Percentiles rank a stretch among this genome's conserved stretches.
phyloP scores from a whole-genome alignment of 805 yeast species.

The Limtongia smithiae region DNA sequence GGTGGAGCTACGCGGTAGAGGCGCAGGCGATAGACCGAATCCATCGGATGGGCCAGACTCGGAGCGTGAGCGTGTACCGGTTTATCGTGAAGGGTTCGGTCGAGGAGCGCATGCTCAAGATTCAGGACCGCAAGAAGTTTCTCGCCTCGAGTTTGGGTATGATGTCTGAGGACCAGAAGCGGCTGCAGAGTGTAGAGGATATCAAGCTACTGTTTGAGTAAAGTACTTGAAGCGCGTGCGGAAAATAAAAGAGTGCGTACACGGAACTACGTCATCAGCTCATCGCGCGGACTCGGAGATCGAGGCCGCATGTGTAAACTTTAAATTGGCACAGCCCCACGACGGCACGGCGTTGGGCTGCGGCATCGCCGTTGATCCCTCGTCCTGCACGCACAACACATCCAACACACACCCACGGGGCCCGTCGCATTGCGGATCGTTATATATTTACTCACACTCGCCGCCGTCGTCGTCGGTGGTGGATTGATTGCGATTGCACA shows the following conservation, averaged over 20 bases:
- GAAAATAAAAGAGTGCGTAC: background rate
- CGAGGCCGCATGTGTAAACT: too few relatives aligned
- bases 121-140: constrained; percentile 70
- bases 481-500: too few relatives aligned
- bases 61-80: constrained; percentile 65
- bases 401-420: too few relatives aligned
- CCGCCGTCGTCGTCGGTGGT: too few relatives aligned
- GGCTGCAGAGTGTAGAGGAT: constrained; percentile 38
- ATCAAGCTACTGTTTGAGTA: constrained; percentile 37
- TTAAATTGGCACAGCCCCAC: too few relatives aligned
- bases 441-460: too few relatives aligned
- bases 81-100: constrained; percentile 80
- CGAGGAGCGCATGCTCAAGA: constrained; percentile 81
- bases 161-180: constrained; percentile 38
- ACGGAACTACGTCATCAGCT: too few relatives aligned
- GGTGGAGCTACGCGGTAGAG: constrained; percentile 82
- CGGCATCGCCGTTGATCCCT: too few relatives aligned
- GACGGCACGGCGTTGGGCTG: too few relatives aligned
- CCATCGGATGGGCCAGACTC: constrained; percentile 82
- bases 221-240: background rate
- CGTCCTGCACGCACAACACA: too few relatives aligned
- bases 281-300: too few relatives aligned
- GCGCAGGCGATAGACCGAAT: constrained; percentile 50
- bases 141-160: constrained; percentile 37
- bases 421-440: too few relatives aligned